phyloP scores from a whole-genome alignment of 371 early-diverging fungal species.

The Apophysomyces ossiformis region DNA sequence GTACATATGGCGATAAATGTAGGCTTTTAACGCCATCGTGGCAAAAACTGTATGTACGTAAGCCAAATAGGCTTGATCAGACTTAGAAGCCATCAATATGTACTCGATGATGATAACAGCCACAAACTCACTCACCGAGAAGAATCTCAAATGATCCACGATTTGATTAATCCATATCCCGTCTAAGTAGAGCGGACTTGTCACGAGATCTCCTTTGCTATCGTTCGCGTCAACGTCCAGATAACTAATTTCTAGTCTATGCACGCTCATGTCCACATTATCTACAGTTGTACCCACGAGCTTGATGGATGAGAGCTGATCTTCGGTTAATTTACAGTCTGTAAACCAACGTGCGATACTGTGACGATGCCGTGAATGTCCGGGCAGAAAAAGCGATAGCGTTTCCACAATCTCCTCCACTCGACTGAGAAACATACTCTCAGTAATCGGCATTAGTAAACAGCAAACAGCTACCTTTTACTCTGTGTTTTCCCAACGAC shows the following conservation, averaged over 20 bases:
- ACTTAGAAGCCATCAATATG: slow-evolving; percentile 14
- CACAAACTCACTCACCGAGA: slow-evolving; percentile 33
- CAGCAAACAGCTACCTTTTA: slow-evolving; percentile 22
- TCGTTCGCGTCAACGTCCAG: slow-evolving; percentile 35
- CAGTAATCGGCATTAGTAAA: not conserved
- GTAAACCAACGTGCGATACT: slow-evolving; percentile 39
- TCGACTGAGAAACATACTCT: slow-evolving; percentile 19
- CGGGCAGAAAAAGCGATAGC: slow-evolving; percentile 46
- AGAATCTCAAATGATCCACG: slow-evolving; percentile 27
- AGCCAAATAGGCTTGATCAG: slow-evolving; percentile 39
- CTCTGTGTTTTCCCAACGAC: slow-evolving; percentile 34
- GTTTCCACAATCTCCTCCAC: slow-evolving; percentile 38
- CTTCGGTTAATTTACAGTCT: slow-evolving; percentile 28
- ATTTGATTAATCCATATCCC: slow-evolving; percentile 52
- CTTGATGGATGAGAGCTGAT: slow-evolving; percentile 32
- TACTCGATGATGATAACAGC: not conserved
- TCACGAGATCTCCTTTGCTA: slow-evolving; percentile 31
- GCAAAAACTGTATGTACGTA: slow-evolving; percentile 47
- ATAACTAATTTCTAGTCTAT: slow-evolving; percentile 41
- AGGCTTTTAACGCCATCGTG: slow-evolving; percentile 46
- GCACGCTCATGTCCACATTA: slow-evolving; percentile 41
- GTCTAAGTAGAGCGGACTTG: slow-evolving; percentile 50
- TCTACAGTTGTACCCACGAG: slow-evolving; percentile 37
- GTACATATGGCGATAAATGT: slow-evolving; percentile 43
- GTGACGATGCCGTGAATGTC: slow-evolving; percentile 29